Conservation (phyloP, 805 yeast species). For the Scheffersomyces amazonensis region DNA sequence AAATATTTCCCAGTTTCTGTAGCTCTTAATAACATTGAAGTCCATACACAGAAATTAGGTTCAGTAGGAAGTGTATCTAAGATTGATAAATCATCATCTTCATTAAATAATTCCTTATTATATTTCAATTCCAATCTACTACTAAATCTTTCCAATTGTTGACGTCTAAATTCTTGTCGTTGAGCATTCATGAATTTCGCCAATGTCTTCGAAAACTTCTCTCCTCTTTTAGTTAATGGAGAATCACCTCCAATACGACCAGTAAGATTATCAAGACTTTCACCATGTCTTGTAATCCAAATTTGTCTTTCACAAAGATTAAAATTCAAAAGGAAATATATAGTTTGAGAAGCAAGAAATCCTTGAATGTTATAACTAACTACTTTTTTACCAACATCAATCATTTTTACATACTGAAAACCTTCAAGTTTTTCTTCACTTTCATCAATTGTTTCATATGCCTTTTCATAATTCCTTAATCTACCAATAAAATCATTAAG, state of each 20-base stretch:
- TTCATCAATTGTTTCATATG: constrained; percentile 87
- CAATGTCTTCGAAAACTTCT: constrained; percentile 68
- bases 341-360: constrained; percentile 88
- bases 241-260: constrained; percentile 96
- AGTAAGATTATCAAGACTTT: constrained; percentile 74
- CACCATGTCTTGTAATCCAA: constrained; percentile 96
- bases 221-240: constrained; percentile 73
- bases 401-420: constrained; percentile 90
- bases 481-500: constrained; percentile 79
- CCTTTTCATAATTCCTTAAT: constrained; percentile 77
- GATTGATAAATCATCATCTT: constrained; percentile 16
- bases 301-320: constrained; percentile 86
- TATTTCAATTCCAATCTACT: constrained; percentile 43
- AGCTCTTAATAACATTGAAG: constrained; percentile 79
- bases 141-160: constrained; percentile 55
- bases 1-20: constrained; percentile 76
- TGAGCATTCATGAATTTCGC: constrained; percentile 72
- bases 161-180: constrained; percentile 62
- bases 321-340: constrained; percentile 84
- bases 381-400: constrained; percentile 91
- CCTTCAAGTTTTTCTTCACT: constrained; percentile 65
- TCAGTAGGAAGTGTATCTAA: constrained; percentile 44
- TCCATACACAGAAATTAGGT: constrained; percentile 86
- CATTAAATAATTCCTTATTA: constrained; percentile 21
- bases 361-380: constrained; percentile 87